Conservation (phyloP, 2,329 filamentous ascomycete species). For the Diaporthe batatas region DNA sequence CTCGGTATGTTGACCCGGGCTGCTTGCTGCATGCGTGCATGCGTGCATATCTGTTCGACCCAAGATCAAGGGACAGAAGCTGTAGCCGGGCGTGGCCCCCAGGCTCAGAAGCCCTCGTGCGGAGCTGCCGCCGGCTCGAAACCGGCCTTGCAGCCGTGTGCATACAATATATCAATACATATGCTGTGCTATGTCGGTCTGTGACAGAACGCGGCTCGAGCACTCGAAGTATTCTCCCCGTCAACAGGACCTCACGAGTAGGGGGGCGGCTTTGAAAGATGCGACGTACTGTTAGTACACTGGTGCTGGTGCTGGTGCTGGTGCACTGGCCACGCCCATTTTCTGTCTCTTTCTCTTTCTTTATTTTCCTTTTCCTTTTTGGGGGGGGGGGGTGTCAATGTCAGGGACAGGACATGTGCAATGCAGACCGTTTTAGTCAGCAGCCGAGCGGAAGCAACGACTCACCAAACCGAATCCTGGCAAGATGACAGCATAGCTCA, state of each 20-base stretch:
- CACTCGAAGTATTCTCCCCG: background rate
- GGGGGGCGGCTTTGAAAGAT: background rate
- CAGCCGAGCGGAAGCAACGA: background rate
- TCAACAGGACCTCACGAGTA: background rate
- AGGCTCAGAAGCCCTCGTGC: background rate
- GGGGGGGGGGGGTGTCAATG: no score
- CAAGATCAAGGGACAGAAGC: background rate
- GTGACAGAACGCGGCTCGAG: background rate
- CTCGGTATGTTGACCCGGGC: constrained; percentile 24
- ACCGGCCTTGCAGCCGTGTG: constrained; percentile 15
- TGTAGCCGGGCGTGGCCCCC: constrained; percentile 4
- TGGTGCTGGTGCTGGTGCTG: background rate
- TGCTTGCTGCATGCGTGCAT: constrained; percentile 13
- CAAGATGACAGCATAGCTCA: constrained; percentile 43
- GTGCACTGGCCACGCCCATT: no score
- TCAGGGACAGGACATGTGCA: background rate
- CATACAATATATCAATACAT: background rate
- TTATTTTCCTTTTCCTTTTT: no score
- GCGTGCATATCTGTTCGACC: background rate
- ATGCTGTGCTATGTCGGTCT: background rate
- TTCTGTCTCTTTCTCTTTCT: no score
- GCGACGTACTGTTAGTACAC: background rate
- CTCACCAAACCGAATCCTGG: constrained; percentile 8
- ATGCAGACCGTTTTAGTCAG: constrained; percentile 7
- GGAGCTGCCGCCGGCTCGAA: background rate